These are phyloP conservation scores for Diaporthe nobilis DNA, from an alignment of 2,329 filamentous ascomycete genomes.

Conservation along the genomic window DNA sequence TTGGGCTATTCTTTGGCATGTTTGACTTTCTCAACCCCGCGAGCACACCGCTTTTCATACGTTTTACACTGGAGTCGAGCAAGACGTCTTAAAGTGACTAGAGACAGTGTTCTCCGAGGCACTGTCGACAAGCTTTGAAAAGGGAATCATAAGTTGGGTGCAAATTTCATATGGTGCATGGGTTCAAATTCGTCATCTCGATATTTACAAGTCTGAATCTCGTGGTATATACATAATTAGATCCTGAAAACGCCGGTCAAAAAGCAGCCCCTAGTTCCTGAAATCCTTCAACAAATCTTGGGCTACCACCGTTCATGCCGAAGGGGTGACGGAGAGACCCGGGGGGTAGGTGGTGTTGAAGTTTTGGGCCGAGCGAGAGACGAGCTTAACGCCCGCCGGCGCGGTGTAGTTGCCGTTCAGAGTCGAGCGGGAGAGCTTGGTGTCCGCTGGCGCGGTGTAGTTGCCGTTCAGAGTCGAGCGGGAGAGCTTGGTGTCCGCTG, in stretches of 20 bases:
- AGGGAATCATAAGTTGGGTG: neutral
- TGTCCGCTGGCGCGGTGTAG: neutral
- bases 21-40: too few relatives aligned
- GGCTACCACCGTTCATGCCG: neutral
- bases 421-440: neutral
- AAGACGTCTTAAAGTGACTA: too few relatives aligned
- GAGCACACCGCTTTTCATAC: neutral
- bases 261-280: neutral
- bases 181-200: constrained; percentile 12
- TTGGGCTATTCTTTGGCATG: neutral
- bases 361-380: constrained; percentile 8
- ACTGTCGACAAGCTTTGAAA: neutral
- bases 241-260: constrained; percentile 15
- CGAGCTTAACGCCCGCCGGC: constrained; percentile 6
- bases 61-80: neutral
- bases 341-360: constrained; percentile 6
- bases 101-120: neutral
- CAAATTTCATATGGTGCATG: neutral
- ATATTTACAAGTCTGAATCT: constrained; percentile 21
- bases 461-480: constrained; percentile 3
- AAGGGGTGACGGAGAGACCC: constrained; percentile 15
- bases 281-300: neutral
- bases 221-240: constrained; percentile 7
- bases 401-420: neutral
- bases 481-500: neutral